Percentiles rank a stretch among this genome's conserved stretches.
These are phyloP conservation scores for Darksidea phi DNA, from an alignment of 495 filamentous ascomycete species.

Conservation along the genomic window DNA sequence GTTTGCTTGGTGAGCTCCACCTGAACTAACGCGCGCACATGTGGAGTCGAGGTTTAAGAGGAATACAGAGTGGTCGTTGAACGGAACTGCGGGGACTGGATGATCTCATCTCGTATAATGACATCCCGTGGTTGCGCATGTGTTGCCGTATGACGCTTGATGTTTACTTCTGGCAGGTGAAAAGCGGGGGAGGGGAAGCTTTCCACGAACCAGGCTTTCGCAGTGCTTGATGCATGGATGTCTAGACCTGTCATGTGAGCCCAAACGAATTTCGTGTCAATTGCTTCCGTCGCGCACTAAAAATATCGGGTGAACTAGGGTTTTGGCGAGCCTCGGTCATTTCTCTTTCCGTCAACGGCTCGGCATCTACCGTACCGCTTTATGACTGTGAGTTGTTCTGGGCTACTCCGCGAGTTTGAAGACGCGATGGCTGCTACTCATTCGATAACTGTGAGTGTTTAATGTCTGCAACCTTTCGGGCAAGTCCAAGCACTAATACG, in stretches of 20 bases:
- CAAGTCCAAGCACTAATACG: too few relatives aligned
- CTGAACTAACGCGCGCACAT: background rate
- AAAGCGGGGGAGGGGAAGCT: conserved; percentile 4
- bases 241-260: conserved; percentile 3
- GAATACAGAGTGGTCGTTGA: background rate
- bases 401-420: too few relatives aligned
- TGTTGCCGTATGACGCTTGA: conserved; percentile 3
- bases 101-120: background rate
- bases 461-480: too few relatives aligned
- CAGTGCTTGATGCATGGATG: conserved; percentile 1
- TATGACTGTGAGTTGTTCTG: too few relatives aligned
- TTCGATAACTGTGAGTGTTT: too few relatives aligned
- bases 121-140: background rate
- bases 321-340: background rate
- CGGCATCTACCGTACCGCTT: too few relatives aligned
- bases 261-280: background rate
- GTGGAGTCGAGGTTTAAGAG: conserved; percentile 8
- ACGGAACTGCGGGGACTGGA: background rate
- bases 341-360: too few relatives aligned
- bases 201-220: background rate
- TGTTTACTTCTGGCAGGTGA: background rate
- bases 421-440: too few relatives aligned
- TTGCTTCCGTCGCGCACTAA: background rate
- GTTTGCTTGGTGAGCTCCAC: background rate
- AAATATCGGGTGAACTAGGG: too few relatives aligned